Evolutionary conservation across 257 asterid species (phyloP).

Genomic region (Nicotiana obtusifolia): DNA sequence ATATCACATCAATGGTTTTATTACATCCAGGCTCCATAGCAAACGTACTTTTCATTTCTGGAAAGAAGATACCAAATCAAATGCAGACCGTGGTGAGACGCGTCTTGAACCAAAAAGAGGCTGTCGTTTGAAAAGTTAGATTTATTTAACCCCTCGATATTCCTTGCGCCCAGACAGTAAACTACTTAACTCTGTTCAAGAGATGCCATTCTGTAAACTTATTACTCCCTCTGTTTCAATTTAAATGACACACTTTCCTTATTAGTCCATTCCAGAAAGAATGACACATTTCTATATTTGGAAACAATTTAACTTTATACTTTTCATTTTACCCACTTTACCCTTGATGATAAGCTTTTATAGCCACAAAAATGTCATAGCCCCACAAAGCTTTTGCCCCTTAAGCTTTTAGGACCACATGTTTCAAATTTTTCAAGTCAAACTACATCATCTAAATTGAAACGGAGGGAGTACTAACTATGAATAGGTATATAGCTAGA

Average conservation of each 20-base stretch:
- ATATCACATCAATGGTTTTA: neutral
- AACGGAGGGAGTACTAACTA: neutral
- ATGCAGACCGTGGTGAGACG: neutral
- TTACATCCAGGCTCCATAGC: neutral
- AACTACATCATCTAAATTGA: too few species aligned
- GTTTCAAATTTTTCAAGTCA: too few species aligned
- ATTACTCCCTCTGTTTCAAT: neutral
- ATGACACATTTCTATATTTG: too few species aligned
- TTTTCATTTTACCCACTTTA: too few species aligned
- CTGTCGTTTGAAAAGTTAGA: neutral
- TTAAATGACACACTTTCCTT: too few species aligned
- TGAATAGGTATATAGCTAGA: neutral
- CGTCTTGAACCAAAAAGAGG: neutral
- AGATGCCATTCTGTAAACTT: neutral
- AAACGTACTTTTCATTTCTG: neutral
- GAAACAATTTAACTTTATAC: too few species aligned
- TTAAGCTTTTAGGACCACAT: too few species aligned
- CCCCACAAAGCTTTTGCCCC: too few species aligned
- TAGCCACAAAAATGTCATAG: too few species aligned
- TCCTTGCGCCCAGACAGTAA: neutral
- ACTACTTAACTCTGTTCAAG: neutral
- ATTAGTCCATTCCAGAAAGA: too few species aligned
- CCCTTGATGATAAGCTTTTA: too few species aligned
- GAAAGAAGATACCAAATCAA: neutral
- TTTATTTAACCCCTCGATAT: neutral